A percentile compares a stretch with the other conserved stretches of the same genome.
phyloP scores from a whole-genome alignment of 148 eudicot species.

The Camellia japonica region DNA sequence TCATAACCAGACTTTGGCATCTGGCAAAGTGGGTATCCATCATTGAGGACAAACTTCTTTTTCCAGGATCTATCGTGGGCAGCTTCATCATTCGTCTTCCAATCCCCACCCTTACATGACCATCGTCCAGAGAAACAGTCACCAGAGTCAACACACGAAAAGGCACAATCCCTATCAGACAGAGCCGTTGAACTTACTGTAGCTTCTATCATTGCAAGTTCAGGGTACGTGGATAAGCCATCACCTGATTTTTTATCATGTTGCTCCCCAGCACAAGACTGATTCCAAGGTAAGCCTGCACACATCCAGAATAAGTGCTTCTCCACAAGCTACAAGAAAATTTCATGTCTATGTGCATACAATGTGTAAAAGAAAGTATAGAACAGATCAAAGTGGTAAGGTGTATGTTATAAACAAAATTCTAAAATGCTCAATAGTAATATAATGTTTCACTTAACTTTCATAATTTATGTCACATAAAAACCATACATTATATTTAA shows the following conservation, averaged over 20 bases:
- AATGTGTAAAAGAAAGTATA: not conserved
- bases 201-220: slow-evolving; percentile 37
- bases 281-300: slow-evolving; percentile 46
- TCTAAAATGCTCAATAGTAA: not conserved
- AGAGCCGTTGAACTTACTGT: slow-evolving; percentile 45
- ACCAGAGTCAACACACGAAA: slow-evolving; percentile 36
- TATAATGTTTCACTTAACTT: not conserved
- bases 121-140: slow-evolving; percentile 67
- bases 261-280: slow-evolving; percentile 31
- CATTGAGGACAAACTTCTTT: slow-evolving; percentile 80
- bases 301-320: slow-evolving; percentile 17
- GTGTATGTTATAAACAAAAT: not conserved
- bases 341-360: not conserved
- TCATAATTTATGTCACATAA: too few species aligned
- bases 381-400: not conserved
- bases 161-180: slow-evolving; percentile 53
- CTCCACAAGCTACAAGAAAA: not conserved
- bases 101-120: slow-evolving; percentile 95
- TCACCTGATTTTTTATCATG: slow-evolving; percentile 28
- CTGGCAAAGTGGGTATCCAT: slow-evolving; percentile 86
- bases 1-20: slow-evolving; percentile 82
- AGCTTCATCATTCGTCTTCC: slow-evolving; percentile 84
- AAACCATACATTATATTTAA: not conserved
- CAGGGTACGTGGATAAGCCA: slow-evolving; percentile 26
- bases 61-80: slow-evolving; percentile 49